Base-by-base conservation (phyloP, 352 stramenopile genomes). In the Globisporangium heterothallicum region DNA sequence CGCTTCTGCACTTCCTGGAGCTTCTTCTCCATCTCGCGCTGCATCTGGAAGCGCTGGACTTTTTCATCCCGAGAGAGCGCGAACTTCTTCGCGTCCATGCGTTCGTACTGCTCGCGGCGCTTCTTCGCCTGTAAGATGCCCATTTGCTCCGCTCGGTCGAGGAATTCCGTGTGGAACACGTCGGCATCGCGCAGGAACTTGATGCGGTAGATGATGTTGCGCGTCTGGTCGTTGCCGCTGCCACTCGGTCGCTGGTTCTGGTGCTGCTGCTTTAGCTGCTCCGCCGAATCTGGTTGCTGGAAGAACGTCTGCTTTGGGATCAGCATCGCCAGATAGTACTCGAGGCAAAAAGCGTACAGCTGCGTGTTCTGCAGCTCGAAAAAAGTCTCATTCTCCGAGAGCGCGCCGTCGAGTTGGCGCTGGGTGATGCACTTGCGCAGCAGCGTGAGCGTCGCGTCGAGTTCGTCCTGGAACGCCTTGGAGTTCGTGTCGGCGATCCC, bases 261-360 rank as follows among this genome's bases (percentile, higher is more conserved):
- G 38, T 64, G 27, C 24, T 56, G 13, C 24, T 56, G 45, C 29
- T 56, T 57, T 36, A 55, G 53, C 53, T 60, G 49, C 40, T 50
- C 48, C n/a, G 50, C 46, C 14, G 53, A 59, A 29, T 53, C 36
- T 7, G 54, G 41, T 21, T 57, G 49, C 52, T 85, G 76, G 47
- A 90, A 86, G 54, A 88, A 88, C 24, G 60, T 83, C 45, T 86
- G 70, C 65, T 94, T 90, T 12, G 78, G 72, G 24, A 72, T 71
- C 9, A 92, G 72, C 62, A 89, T 82, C 4, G 73, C 84, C 38
- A 92, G 49, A 61, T 88, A 92, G 61, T 83, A 92, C 49, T 94
- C 81, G 34, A 91, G 38, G 21, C 84, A 83, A 34, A 93, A 75
- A 21, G 78, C 84, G 46, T 93, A 89, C 18, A 95, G 73, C 60